phyloP scores from a whole-genome alignment of 495 filamentous ascomycete species.

The Talaromyces wortmannii region DNA sequence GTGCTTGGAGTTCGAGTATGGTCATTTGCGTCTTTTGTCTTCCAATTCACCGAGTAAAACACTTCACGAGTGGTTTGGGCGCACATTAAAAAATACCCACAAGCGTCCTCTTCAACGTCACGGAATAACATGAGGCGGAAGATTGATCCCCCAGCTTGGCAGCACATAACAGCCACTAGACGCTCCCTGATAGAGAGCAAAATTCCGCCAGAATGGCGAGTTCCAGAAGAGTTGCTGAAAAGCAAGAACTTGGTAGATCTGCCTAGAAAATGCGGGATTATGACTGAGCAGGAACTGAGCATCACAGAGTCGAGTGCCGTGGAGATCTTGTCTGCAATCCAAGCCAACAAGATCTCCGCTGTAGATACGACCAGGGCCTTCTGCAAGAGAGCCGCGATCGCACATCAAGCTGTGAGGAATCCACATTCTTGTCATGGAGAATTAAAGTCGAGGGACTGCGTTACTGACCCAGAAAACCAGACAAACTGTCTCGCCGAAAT shows the following conservation, averaged over 20 bases:
- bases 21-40: neutral
- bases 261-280: conserved; percentile 41
- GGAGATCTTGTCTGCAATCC: conserved; percentile 41
- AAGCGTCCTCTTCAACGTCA: too few species aligned
- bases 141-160: conserved; percentile 7
- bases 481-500: conserved; percentile 62
- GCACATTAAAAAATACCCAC: too few species aligned
- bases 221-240: conserved; percentile 7
- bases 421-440: neutral
- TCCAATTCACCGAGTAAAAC: too few species aligned
- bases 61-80: too few species aligned
- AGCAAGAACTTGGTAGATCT: conserved; percentile 36
- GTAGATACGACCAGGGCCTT: conserved; percentile 52
- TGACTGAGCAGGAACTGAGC: conserved; percentile 43
- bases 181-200: conserved; percentile 24
- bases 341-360: conserved; percentile 35
- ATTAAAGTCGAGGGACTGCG: neutral
- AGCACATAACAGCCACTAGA: conserved; percentile 20
- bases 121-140: neutral
- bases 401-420: conserved; percentile 45
- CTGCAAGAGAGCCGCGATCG: conserved; percentile 55
- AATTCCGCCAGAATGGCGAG: conserved; percentile 17
- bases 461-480: conserved; percentile 9
- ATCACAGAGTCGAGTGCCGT: conserved; percentile 56
- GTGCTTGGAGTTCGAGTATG: neutral